Conservation (phyloP, 345 rosid species). For the Acer saccharum region DNA sequence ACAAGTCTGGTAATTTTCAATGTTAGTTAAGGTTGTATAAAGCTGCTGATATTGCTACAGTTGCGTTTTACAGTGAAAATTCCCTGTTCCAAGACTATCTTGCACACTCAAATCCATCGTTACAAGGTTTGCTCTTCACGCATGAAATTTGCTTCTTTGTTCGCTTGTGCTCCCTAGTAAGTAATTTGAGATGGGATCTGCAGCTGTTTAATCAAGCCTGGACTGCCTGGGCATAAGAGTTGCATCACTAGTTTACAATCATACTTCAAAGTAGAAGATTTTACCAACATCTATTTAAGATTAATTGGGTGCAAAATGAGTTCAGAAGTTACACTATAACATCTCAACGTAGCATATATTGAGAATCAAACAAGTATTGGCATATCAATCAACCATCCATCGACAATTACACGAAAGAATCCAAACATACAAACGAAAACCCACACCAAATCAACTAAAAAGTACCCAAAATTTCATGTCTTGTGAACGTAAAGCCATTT, state of each 20-base stretch:
- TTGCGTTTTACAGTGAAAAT: neutral
- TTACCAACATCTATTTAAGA: neutral
- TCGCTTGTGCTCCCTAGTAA: neutral
- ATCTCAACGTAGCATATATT: constrained; percentile 7
- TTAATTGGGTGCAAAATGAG: neutral
- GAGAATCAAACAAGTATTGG: constrained; percentile 21
- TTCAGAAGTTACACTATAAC: constrained; percentile 9
- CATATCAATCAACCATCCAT: constrained; percentile 25
- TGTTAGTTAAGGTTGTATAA: neutral
- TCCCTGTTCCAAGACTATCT: neutral
- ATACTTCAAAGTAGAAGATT: neutral
- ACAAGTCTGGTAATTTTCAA: neutral
- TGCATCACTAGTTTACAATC: neutral
- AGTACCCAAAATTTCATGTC: constrained; percentile 14
- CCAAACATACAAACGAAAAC: constrained; percentile 24
- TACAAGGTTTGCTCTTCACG: neutral
- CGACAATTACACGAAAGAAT: constrained; percentile 11
- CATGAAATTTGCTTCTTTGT: neutral
- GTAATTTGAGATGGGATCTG: too few species aligned
- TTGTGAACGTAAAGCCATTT: constrained; percentile 19
- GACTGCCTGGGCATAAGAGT: too few species aligned
- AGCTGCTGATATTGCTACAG: neutral
- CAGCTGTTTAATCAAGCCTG: too few species aligned
- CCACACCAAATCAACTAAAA: constrained; percentile 28
- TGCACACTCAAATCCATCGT: neutral